Conservation (phyloP, 345 rosid species). For the Angophora floribunda region DNA sequence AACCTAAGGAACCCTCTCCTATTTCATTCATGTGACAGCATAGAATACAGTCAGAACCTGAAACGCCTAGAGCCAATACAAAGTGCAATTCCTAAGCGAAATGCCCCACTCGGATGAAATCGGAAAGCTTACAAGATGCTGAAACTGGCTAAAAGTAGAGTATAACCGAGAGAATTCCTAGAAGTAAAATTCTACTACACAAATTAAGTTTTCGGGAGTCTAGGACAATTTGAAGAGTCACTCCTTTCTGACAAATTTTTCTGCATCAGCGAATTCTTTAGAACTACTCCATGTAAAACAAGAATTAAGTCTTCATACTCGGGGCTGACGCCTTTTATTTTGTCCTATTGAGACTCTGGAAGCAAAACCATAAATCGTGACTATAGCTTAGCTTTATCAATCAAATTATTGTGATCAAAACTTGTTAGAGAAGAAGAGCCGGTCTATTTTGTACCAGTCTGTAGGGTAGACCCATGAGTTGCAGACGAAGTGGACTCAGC, state of each 20-base stretch:
- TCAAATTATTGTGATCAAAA: background rate
- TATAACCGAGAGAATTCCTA: background rate
- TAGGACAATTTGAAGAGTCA: background rate
- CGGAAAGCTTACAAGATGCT: background rate
- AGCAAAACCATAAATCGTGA: background rate
- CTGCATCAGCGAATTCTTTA: background rate
- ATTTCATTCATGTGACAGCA: background rate
- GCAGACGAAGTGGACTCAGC: conserved; percentile 33
- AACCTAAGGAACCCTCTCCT: background rate
- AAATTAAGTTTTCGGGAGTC: background rate
- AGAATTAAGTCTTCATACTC: background rate
- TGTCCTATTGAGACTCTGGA: background rate
- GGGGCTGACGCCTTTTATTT: background rate
- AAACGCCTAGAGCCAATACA: background rate
- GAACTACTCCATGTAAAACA: background rate
- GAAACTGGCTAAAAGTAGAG: background rate
- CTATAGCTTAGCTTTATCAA: background rate
- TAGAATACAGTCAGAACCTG: background rate
- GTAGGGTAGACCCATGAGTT: conserved; percentile 42
- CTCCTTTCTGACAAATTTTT: background rate
- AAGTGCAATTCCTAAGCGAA: background rate
- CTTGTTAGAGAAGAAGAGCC: background rate
- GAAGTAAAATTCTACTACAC: background rate
- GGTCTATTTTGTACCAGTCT: conserved; percentile 10
- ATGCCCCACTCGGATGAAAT: background rate